Percentiles rank a stretch among this genome's conserved stretches.
These are phyloP conservation scores for Beauveria sp. DNA, from an alignment of 2,329 filamentous ascomycete genomes.

Conservation along the genomic window DNA sequence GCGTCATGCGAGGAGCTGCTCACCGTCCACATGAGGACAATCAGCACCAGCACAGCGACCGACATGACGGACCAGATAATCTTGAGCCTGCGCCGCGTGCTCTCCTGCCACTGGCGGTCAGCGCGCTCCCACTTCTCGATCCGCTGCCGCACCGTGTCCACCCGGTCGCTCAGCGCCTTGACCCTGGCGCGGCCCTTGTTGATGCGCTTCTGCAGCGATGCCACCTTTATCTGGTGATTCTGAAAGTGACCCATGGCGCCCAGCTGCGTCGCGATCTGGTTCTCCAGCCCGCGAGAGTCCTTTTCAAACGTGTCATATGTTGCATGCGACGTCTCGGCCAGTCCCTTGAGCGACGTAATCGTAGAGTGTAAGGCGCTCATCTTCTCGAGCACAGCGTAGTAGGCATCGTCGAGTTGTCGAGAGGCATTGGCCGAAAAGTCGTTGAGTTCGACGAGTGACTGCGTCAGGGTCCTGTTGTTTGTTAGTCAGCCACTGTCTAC, in stretches of 20 bases:
- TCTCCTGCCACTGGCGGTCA: slow-evolving; percentile 61
- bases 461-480: slow-evolving; percentile 36
- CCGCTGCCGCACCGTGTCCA: slow-evolving; percentile 54
- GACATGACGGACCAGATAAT: slow-evolving; percentile 55
- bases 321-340: slow-evolving; percentile 54
- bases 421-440: slow-evolving; percentile 55
- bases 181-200: slow-evolving; percentile 52
- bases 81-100: slow-evolving; percentile 54
- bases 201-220: slow-evolving; percentile 54
- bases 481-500: not conserved
- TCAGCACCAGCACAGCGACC: slow-evolving; percentile 37
- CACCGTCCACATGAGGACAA: slow-evolving; percentile 33
- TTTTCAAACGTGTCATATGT: slow-evolving; percentile 51
- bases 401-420: slow-evolving; percentile 62
- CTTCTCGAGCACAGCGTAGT: slow-evolving; percentile 66
- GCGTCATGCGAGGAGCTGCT: not conserved
- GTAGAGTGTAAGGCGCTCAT: slow-evolving; percentile 56
- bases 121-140: slow-evolving; percentile 61
- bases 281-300: slow-evolving; percentile 51
- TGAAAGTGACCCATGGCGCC: slow-evolving; percentile 54
- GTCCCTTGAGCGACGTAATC: slow-evolving; percentile 55
- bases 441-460: slow-evolving; percentile 46
- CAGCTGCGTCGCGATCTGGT: slow-evolving; percentile 54
- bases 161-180: slow-evolving; percentile 49
- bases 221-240: slow-evolving; percentile 56